Percentiles rank a stretch among this genome's conserved stretches.
phyloP scores from a whole-genome alignment of 1,284 basidiomycete genomes.

The Heterobasidion annosum region DNA sequence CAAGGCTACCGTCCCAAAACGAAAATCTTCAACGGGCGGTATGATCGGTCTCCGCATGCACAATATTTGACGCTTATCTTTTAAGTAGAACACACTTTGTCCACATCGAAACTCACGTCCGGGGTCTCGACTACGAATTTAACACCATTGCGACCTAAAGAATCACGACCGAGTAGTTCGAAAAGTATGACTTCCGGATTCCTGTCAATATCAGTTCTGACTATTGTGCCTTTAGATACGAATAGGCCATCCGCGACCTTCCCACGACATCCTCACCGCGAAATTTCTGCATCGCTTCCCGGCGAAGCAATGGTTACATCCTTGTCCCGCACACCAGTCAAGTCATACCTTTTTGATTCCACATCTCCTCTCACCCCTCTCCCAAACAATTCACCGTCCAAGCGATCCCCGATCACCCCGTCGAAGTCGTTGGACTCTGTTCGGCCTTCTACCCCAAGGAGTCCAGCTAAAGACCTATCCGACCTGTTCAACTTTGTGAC shows the following conservation, averaged over 20 bases:
- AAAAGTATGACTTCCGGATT: no score
- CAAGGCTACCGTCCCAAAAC: no score
- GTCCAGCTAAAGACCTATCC: slow-evolving; percentile 22
- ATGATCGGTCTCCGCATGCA: no score
- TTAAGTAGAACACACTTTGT: no score
- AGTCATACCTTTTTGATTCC: neutral
- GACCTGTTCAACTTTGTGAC: slow-evolving; percentile 22
- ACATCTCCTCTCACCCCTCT: neutral
- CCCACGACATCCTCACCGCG: neutral
- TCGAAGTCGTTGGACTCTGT: slow-evolving; percentile 7
- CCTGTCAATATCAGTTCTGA: neutral
- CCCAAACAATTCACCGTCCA: neutral
- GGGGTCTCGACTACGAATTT: no score
- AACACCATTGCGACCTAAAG: no score
- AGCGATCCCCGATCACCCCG: slow-evolving; percentile 11
- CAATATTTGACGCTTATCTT: no score
- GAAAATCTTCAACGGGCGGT: no score
- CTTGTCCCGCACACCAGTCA: neutral
- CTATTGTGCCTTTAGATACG: neutral
- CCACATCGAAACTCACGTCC: no score
- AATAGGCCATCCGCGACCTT: neutral
- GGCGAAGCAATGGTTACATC: neutral
- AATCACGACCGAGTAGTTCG: no score
- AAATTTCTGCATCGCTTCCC: neutral
- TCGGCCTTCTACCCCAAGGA: slow-evolving; percentile 13